Conservation (phyloP, 2,329 filamentous ascomycete species). For the Neonectria coccinea region DNA sequence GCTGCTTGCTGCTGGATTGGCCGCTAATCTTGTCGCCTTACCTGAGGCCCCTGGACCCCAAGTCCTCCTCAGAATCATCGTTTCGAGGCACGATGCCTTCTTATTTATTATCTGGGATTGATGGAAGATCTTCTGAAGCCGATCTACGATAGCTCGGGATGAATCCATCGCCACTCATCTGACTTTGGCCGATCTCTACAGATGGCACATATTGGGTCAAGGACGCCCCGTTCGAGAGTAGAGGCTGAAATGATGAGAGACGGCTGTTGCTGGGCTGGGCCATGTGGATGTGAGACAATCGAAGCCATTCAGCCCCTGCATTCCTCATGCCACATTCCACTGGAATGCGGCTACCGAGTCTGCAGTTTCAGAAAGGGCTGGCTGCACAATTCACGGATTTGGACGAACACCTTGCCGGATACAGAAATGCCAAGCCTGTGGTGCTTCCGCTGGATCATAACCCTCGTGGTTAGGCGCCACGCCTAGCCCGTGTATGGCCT, state of each 20-base stretch:
- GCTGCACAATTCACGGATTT: not conserved
- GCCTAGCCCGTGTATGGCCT: not conserved
- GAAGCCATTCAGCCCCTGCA: not conserved
- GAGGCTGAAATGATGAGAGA: not conserved
- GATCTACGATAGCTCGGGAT: not conserved
- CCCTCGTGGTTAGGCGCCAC: slow-evolving; percentile 1
- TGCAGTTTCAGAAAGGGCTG: not conserved
- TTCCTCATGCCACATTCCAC: not conserved
- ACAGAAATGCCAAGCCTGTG: not conserved
- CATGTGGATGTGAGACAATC: not conserved
- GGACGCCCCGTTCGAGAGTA: too few relatives aligned
- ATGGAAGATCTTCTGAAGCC: not conserved
- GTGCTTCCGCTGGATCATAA: not conserved
- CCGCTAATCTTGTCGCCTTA: too few relatives aligned
- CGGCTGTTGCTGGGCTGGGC: not conserved
- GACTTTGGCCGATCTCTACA: not conserved
- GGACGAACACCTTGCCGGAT: not conserved
- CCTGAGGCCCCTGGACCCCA: not conserved
- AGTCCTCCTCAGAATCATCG: not conserved
- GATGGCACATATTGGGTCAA: not conserved
- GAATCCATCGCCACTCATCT: not conserved
- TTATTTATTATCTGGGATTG: not conserved
- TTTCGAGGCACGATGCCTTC: not conserved
- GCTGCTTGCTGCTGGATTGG: too few relatives aligned
- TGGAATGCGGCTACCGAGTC: not conserved